Base-by-base conservation (phyloP, 495 filamentous ascomycete genomes). In the Xylaria sp. region DNA sequence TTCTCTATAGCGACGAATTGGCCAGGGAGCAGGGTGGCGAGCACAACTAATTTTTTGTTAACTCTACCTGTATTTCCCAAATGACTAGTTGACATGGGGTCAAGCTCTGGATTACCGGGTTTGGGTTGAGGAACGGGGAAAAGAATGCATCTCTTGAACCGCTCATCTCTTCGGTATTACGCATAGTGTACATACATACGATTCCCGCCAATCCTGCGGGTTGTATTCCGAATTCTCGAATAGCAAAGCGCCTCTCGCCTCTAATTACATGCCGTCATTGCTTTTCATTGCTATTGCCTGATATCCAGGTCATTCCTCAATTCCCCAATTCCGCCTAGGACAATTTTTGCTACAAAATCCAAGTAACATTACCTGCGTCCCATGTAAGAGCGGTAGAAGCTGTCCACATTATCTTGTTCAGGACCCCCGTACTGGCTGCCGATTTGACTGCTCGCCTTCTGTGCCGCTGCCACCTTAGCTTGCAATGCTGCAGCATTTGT, bases 301-400 rank as follows among this genome's bases (percentile, higher is more conserved):
- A 9, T 15, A 4, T 31, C 8, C 33, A 19, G 21, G 33, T 44
- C 21, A 31, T 63, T 40, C 44, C 17, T 41, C 21, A 3, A 19
- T 53, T 29, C 12, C 37, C 1, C 44, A 7, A 50, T 57, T 26
- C 37, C 17, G n/a, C n/a, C 61, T 55, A 6, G 21, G 7, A 21
- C 2, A 31, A 21, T 21, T 4, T 29, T 50, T 43, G 12, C 37
- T 43, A 48, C 52, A 21, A 11, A 62, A 70, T 66, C 40, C 57
- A 48, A n/a, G 24, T 46, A 21, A n/a, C 55, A 43, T 71, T 80
- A 90, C 76, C 88, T 85, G 61, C 88, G 85, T 63, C 89, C 88
- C 85, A 90, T 89, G 80, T 90, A 94, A 19, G 92, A 94, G 43
- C 91, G 88, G 77, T 93, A 94, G 79, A 96, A 95, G 75, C 92